Percentiles rank a stretch among this genome's conserved stretches.
Conservation (phyloP, 306 rosid genomes). For the Casuarina cunninghamiana region DNA sequence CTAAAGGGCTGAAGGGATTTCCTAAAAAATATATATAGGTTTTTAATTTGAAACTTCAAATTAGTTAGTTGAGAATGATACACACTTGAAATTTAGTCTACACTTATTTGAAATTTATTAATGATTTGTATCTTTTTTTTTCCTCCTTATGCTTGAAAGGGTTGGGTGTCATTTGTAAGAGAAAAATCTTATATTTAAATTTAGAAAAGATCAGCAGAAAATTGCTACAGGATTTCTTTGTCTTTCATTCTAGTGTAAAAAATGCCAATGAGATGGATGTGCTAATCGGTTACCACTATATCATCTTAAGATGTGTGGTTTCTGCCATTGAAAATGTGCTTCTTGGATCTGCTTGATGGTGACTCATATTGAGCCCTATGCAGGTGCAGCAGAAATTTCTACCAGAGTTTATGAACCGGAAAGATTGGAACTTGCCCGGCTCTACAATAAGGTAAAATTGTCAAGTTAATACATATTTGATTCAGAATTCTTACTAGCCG, state of each 20-base stretch:
- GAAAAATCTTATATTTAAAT: too few relatives aligned
- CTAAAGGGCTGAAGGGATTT: not conserved
- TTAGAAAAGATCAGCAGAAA: not conserved
- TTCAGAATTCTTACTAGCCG: too few relatives aligned
- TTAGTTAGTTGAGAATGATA: not conserved
- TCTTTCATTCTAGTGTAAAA: too few relatives aligned
- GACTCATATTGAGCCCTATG: slow-evolving; percentile 39
- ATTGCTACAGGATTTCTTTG: not conserved
- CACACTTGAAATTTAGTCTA: not conserved
- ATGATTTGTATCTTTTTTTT: too few relatives aligned
- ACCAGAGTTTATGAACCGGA: slow-evolving; percentile 56
- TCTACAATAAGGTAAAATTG: too few relatives aligned
- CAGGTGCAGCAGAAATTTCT: slow-evolving; percentile 71
- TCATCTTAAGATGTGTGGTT: not conserved
- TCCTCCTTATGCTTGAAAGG: too few relatives aligned
- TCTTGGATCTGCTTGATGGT: slow-evolving; percentile 8
- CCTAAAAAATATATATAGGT: not conserved
- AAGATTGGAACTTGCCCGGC: slow-evolving; percentile 52
- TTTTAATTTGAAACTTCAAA: not conserved
- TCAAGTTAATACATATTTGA: too few relatives aligned
- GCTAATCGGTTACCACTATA: not conserved
- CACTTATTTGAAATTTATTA: too few relatives aligned
- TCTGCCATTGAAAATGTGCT: too few relatives aligned
- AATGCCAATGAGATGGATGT: too few relatives aligned
- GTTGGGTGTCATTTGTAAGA: too few relatives aligned